phyloP scores from a whole-genome alignment of 2,329 filamentous ascomycete genomes.

The Juglanconis sp. region DNA sequence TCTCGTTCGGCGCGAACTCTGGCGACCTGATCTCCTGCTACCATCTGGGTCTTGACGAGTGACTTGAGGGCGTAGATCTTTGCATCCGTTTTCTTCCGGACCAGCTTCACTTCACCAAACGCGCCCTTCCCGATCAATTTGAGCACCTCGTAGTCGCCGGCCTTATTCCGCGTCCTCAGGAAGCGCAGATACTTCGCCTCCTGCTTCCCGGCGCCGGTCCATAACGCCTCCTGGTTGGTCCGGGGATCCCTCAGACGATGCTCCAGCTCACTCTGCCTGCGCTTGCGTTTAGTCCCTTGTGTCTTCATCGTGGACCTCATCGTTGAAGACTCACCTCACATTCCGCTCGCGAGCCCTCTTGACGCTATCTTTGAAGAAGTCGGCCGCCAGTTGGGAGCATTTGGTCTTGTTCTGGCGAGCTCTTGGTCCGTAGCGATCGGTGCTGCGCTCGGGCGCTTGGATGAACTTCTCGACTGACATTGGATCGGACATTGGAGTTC shows the following conservation, averaged over 20 bases:
- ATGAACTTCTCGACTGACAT: constrained; percentile 11
- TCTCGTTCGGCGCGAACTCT: constrained; percentile 78
- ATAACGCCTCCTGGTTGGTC: constrained; percentile 58
- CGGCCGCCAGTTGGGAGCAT: constrained; percentile 48
- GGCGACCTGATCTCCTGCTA: constrained; percentile 76
- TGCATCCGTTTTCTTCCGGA: constrained; percentile 70
- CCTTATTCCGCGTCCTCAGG: constrained; percentile 66
- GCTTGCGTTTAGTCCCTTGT: neutral
- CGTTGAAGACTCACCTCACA: constrained; percentile 50
- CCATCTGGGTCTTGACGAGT: constrained; percentile 77
- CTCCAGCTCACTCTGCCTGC: constrained; percentile 67
- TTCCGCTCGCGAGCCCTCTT: constrained; percentile 72
- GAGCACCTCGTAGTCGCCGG: constrained; percentile 70
- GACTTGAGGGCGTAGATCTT: constrained; percentile 80
- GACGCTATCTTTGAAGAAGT: constrained; percentile 78
- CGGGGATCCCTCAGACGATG: constrained; percentile 37
- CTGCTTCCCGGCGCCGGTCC: constrained; percentile 37
- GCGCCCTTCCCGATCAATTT: constrained; percentile 80
- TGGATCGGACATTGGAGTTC: neutral
- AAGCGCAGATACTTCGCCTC: constrained; percentile 72
- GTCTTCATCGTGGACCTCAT: neutral
- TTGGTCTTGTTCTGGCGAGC: constrained; percentile 37
- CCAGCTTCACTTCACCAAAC: constrained; percentile 75
- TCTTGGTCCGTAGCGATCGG: constrained; percentile 49
- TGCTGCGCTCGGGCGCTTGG: constrained; percentile 59